A percentile compares a stretch with the other conserved stretches of the same genome.
Conservation (phyloP, 257 asterid genomes). For the Ajuga chamaepitys region DNA sequence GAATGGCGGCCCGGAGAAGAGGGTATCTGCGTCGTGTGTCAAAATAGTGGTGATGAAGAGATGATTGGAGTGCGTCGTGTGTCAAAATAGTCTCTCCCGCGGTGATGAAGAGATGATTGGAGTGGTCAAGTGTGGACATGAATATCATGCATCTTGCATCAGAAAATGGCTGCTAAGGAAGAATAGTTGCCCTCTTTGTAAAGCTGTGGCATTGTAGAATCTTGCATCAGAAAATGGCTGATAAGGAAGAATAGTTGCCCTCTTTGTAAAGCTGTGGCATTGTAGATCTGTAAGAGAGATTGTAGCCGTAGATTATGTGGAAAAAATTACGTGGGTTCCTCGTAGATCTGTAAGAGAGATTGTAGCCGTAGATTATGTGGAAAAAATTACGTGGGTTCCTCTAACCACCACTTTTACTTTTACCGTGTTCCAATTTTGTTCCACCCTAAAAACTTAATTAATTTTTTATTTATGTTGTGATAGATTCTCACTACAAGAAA, state of each 20-base stretch:
- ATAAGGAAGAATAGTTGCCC: neutral
- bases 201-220: neutral
- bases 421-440: no score
- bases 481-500: no score
- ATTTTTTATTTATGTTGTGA: no score
- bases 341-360: no score
- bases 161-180: neutral
- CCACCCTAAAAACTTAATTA: no score
- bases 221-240: no score
- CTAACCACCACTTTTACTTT: no score
- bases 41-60: neutral
- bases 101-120: neutral
- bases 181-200: constrained; percentile 1
- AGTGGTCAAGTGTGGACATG: neutral
- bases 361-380: no score
- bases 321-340: no score
- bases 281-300: no score
- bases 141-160: neutral
- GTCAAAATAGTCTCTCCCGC: neutral
- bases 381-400: no score
- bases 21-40: neutral
- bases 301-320: no score
- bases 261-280: neutral
- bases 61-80: neutral
- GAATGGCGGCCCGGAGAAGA: neutral